Evolutionary conservation across 495 filamentous ascomycete genomes (phyloP).

Genomic region (Neurospora sublineolata): DNA sequence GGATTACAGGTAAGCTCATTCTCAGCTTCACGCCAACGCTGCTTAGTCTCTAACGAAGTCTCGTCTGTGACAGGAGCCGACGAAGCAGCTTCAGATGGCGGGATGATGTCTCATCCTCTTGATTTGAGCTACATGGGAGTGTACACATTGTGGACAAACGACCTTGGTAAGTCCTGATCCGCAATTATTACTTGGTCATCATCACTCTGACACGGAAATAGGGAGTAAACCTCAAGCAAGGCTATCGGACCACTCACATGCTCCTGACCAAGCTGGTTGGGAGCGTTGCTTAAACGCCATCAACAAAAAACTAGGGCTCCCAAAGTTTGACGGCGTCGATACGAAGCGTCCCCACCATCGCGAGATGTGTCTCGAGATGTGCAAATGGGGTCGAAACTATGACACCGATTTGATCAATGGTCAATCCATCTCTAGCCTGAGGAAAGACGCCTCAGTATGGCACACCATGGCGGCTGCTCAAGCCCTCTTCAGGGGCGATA

Average conservation of each 20-base stretch:
- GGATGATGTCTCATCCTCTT: slow-evolving; percentile 62
- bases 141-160: slow-evolving; percentile 64
- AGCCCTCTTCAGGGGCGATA: slow-evolving; percentile 62
- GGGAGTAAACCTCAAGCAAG: slow-evolving; percentile 29
- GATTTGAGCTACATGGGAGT: slow-evolving; percentile 85
- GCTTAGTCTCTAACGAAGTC: background rate
- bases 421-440: slow-evolving; percentile 38
- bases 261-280: slow-evolving; percentile 36
- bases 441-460: slow-evolving; percentile 46
- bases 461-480: slow-evolving; percentile 73
- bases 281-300: slow-evolving; percentile 37
- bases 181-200: background rate
- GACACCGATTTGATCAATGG: slow-evolving; percentile 43
- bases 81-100: slow-evolving; percentile 48
- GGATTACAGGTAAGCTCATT: slow-evolving; percentile 50
- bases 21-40: background rate
- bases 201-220: slow-evolving; percentile 8
- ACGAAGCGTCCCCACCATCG: slow-evolving; percentile 65
- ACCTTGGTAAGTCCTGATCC: slow-evolving; percentile 42
- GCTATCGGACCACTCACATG: slow-evolving; percentile 26
- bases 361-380: slow-evolving; percentile 67
- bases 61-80: slow-evolving; percentile 44
- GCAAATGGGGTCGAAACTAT: slow-evolving; percentile 51
- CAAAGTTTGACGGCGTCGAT: slow-evolving; percentile 33
- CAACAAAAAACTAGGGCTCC: slow-evolving; percentile 29